A percentile compares a stretch with the other conserved stretches of the same genome.
phyloP scores from a whole-genome alignment of 768 basidiomycete genomes.

The Amanita pallidorosea region DNA sequence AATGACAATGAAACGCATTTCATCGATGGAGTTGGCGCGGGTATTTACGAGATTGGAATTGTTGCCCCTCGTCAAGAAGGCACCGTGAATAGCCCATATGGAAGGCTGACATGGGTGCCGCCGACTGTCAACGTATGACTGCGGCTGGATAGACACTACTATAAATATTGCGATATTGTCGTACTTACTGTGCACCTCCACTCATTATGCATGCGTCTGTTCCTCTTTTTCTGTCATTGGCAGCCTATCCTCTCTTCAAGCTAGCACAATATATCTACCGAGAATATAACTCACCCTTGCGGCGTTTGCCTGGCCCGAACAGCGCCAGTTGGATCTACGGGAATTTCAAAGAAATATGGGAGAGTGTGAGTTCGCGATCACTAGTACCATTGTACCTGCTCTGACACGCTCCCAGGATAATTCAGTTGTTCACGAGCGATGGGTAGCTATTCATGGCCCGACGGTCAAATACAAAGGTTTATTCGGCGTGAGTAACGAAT shows the following conservation, averaged over 20 bases:
- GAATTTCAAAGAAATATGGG: slow-evolving; percentile 31
- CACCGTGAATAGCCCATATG: slow-evolving; percentile 35
- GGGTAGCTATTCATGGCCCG: slow-evolving; percentile 37
- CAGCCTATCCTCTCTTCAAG: slow-evolving; percentile 21
- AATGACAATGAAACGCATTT: slow-evolving; percentile 23
- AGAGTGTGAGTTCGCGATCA: slow-evolving; percentile 21
- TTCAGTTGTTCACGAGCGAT: slow-evolving; percentile 30
- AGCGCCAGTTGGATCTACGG: slow-evolving; percentile 35
- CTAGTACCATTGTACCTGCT: neutral
- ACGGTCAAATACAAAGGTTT: slow-evolving; percentile 33
- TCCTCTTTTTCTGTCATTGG: slow-evolving; percentile 6
- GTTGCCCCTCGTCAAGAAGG: slow-evolving; percentile 20
- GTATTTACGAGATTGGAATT: slow-evolving; percentile 46
- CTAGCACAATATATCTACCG: slow-evolving; percentile 17
- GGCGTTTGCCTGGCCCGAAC: slow-evolving; percentile 40
- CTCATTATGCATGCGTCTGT: neutral
- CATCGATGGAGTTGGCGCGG: slow-evolving; percentile 14
- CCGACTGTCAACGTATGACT: no score
- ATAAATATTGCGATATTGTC: neutral
- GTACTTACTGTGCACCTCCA: neutral
- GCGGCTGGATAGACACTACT: no score
- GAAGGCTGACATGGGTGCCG: slow-evolving; percentile 30
- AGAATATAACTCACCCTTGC: slow-evolving; percentile 29
- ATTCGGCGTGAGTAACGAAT: slow-evolving; percentile 26
- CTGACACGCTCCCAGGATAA: slow-evolving; percentile 18